Percentiles rank a stretch among this genome's conserved stretches.
phyloP scores from a whole-genome alignment of 257 asterid species.

The Eucommia ulmoides region DNA sequence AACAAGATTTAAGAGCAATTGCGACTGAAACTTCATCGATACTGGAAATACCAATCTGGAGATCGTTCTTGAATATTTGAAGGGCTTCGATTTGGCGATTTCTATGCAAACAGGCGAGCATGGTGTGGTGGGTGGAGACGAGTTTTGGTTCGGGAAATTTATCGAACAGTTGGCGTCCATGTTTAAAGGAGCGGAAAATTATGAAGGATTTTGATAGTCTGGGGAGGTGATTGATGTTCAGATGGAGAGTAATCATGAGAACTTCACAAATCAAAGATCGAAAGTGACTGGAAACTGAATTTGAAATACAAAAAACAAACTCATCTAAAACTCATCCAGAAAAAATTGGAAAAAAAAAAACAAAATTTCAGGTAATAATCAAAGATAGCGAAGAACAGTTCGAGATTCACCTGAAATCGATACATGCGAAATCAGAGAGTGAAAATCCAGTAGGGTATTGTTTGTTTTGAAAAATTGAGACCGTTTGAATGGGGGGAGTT shows the following conservation, averaged over 20 bases:
- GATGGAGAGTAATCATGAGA: conserved; percentile 38
- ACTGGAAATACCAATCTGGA: conserved; percentile 34
- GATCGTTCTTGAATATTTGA: conserved; percentile 38
- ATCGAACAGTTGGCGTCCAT: conserved; percentile 45
- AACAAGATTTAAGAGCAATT: conserved; percentile 59
- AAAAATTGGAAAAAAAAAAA: too few relatives aligned
- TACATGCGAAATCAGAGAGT: too few relatives aligned
- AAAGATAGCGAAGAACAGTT: too few relatives aligned
- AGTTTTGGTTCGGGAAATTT: conserved; percentile 35
- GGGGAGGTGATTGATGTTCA: conserved; percentile 17
- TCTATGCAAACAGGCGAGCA: conserved; percentile 46
- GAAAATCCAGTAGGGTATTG: too few relatives aligned
- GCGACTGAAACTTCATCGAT: conserved; percentile 59
- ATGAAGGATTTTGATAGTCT: background rate
- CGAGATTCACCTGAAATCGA: too few relatives aligned
- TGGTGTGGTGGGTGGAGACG: conserved; percentile 29
- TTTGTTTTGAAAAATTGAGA: too few relatives aligned
- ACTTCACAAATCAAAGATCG: too few relatives aligned
- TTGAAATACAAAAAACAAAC: too few relatives aligned
- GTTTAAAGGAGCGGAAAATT: conserved; percentile 11
- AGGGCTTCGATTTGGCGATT: conserved; percentile 40
- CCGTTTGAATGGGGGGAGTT: too few relatives aligned
- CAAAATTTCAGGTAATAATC: too few relatives aligned
- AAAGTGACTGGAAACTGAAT: too few relatives aligned
- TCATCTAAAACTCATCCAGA: too few relatives aligned